Percentiles rank a stretch among this genome's conserved stretches.
phyloP scores from a whole-genome alignment of 2,329 filamentous ascomycete genomes.

The Phialophora verrucosa region DNA sequence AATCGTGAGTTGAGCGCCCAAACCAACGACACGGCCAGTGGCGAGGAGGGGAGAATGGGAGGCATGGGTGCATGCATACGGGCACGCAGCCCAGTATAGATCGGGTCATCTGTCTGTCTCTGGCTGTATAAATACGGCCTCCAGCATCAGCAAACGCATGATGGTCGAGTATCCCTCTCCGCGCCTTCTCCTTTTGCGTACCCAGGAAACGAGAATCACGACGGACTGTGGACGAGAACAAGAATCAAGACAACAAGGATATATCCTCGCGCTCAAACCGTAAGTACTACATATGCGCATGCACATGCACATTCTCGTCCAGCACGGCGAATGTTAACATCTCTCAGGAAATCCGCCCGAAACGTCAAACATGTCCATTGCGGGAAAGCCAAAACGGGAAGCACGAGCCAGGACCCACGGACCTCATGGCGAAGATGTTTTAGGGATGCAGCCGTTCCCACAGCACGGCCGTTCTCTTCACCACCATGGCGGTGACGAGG shows the following conservation, averaged over 20 bases:
- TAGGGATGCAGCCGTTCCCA: background rate
- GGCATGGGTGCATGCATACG: background rate
- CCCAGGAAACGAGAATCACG: background rate
- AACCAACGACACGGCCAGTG: background rate
- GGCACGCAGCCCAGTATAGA: background rate
- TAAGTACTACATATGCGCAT: background rate
- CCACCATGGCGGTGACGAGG: background rate
- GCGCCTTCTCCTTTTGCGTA: background rate
- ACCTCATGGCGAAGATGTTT: background rate
- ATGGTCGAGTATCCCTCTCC: background rate
- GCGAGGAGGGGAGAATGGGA: background rate
- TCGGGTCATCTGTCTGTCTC: background rate
- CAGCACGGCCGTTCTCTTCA: background rate
- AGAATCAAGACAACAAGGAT: background rate
- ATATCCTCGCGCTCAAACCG: background rate
- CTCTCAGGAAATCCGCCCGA: background rate
- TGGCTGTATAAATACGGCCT: background rate
- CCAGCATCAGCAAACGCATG: background rate
- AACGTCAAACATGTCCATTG: conserved; percentile 1
- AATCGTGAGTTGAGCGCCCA: background rate
- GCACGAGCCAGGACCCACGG: background rate
- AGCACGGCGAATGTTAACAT: no score
- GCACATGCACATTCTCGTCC: background rate
- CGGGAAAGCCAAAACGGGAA: background rate
- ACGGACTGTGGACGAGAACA: no score